These are phyloP conservation scores for Crassisporium funariophilum DNA, from an alignment of 768 basidiomycete genomes.

Conservation along the genomic window DNA sequence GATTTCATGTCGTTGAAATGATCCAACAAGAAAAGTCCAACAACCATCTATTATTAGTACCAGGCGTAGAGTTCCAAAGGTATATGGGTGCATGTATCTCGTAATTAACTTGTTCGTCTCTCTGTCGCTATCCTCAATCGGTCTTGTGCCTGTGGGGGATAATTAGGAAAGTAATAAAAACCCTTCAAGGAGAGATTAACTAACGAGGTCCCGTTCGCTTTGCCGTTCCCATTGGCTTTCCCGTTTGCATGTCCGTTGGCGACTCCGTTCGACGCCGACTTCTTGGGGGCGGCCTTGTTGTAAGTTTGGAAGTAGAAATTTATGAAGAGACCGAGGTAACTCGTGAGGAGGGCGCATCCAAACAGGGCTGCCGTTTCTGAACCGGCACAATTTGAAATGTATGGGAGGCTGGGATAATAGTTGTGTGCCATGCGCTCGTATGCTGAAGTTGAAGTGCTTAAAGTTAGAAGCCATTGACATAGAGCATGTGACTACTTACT, in stretches of 20 bases:
- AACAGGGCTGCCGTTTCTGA: slow-evolving; percentile 86
- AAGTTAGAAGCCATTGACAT: neutral
- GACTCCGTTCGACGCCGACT: slow-evolving; percentile 46
- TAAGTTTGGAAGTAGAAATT: slow-evolving; percentile 91
- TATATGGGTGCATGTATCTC: slow-evolving; percentile 38
- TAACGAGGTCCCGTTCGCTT: slow-evolving; percentile 20
- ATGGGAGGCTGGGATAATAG: slow-evolving; percentile 69
- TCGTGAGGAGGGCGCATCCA: slow-evolving; percentile 86
- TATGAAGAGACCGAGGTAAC: slow-evolving; percentile 94
- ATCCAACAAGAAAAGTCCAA: neutral
- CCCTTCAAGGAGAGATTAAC: neutral
- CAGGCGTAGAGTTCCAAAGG: slow-evolving; percentile 35
- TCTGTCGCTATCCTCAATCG: slow-evolving; percentile 21
- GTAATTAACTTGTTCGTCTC: slow-evolving; percentile 26
- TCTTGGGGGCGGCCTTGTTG: slow-evolving; percentile 55
- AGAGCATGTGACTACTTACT: slow-evolving; percentile 55
- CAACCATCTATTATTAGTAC: slow-evolving; percentile 32
- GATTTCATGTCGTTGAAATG: neutral
- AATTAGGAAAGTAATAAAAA: neutral
- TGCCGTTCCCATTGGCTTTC: slow-evolving; percentile 23
- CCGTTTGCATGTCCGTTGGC: slow-evolving; percentile 42
- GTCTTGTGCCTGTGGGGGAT: slow-evolving; percentile 31
- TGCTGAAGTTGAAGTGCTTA: slow-evolving; percentile 36
- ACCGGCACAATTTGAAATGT: slow-evolving; percentile 82
- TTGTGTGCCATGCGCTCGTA: slow-evolving; percentile 80